phyloP scores from a whole-genome alignment of 306 rosid species.

The Glycine soja region DNA sequence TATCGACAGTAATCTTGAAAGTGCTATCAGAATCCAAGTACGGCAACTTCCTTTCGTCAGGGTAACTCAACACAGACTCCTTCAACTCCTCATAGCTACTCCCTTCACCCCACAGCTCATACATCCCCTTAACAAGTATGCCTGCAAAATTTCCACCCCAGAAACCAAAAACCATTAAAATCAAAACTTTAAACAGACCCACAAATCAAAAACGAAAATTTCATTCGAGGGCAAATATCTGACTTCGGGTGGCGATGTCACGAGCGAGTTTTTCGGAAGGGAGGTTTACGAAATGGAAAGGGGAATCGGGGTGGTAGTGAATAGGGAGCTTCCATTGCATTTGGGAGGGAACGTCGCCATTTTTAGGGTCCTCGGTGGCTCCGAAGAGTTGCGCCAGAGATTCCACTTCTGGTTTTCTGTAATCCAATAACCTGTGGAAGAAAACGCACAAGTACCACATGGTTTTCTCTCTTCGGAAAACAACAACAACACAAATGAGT shows the following conservation, averaged over 20 bases:
- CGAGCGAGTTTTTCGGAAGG: conserved; percentile 80
- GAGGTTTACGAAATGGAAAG: conserved; percentile 87
- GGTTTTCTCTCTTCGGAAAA: neutral
- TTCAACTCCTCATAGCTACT: conserved; percentile 74
- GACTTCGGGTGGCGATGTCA: conserved; percentile 79
- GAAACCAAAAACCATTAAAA: neutral
- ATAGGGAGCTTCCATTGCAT: conserved; percentile 85
- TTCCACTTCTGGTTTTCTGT: conserved; percentile 91
- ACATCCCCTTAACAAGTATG: conserved; percentile 94
- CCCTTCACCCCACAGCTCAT: conserved; percentile 97
- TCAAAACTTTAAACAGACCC: conserved; percentile 17
- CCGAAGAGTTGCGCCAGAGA: conserved; percentile 78
- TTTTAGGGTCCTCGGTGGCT: conserved; percentile 49
- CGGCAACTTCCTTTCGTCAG: conserved; percentile 78
- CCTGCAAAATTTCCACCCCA: conserved; percentile 55
- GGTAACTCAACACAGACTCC: conserved; percentile 66
- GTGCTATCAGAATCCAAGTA: conserved; percentile 73
- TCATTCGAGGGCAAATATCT: conserved; percentile 33
- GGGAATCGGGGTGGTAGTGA: conserved; percentile 82
- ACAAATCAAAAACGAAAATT: neutral
- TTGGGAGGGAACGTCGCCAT: conserved; percentile 45
- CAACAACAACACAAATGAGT: neutral
- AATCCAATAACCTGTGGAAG: conserved; percentile 88
- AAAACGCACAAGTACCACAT: conserved; percentile 96
- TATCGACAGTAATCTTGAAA: conserved; percentile 83